Evolutionary conservation across 306 rosid genomes (phyloP), one percentile per base, ranked within the genome.

Genomic region (Malus domestica): DNA sequence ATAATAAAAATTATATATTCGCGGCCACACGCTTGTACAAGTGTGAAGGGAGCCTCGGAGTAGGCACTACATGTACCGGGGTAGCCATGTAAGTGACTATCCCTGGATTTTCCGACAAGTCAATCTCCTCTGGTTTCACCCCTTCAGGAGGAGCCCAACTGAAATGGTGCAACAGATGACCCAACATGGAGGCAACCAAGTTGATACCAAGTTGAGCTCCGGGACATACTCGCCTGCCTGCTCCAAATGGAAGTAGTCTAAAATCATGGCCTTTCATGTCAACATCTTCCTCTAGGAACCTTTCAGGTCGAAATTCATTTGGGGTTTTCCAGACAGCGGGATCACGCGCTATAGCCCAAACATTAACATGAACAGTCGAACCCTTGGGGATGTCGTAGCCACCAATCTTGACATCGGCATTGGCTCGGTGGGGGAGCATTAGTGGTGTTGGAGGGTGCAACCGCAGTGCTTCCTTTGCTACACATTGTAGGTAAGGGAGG

Each of bases 361-460:
- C 97, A 2, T 92, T 95, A 0, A 90, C 96, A 8, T 90, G 97
- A 3, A 95, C 97, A 42, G 79, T 92, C 42, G 98, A 84, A 16
- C 93, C 97, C 76, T 89, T 89, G 2, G 96, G 98, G 61, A 95
- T 82, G 81, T 92, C 95, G 23, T 92, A 95, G 62, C 98, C 96
- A 1, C 97, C 96, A 13, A 95, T 69, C 76, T 90, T 92, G 61
- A 95, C 96, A 70, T 82, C 14, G 67, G 89, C 82, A 52, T 87
- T 92, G 70, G 98, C 87, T 14, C 86, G 83, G 80, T 94, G 98
- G 4, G 98, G 98, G 46, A 94, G 92, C 98, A 94, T 90, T 62
- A 94, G 66, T 10, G 98, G 97, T 18, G 98, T 92, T 61, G 98
- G 97, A 11, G 98, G 98, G 86, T 95, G 98, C 68, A 95, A 38